Evolutionary conservation across 352 stramenopile genomes (phyloP).

Genomic region (Globisporangium nunn): DNA sequence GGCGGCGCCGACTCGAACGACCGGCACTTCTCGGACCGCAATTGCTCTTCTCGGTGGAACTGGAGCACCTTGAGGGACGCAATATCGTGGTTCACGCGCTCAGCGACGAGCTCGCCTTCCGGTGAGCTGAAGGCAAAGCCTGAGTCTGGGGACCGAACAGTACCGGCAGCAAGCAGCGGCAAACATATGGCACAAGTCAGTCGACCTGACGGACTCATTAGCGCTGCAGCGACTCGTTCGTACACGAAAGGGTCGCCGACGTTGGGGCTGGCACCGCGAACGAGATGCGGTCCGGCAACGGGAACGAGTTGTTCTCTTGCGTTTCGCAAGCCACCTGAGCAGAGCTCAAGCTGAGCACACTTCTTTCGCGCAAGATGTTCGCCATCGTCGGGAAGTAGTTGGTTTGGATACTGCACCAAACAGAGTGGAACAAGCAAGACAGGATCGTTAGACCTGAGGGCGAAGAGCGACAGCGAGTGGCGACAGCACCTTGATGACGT

Average conservation of each 20-base stretch:
- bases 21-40: constrained; percentile 14
- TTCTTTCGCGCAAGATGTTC: constrained; percentile 61
- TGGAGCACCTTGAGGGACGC: constrained; percentile 38
- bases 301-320: constrained; percentile 4
- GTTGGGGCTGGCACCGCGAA: constrained; percentile 8
- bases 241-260: constrained; percentile 26
- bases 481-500: constrained; percentile 9
- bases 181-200: constrained; percentile 6
- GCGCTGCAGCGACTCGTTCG: constrained; percentile 3
- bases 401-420: constrained; percentile 26
- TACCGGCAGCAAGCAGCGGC: not conserved
- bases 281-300: constrained; percentile 6
- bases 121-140: constrained; percentile 47
- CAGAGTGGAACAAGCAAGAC: not conserved
- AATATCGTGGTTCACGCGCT: constrained; percentile 22
- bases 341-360: constrained; percentile 30
- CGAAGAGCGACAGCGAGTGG: too few species aligned
- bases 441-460: too few species aligned
- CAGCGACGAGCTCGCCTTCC: constrained; percentile 11
- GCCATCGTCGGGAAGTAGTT: constrained; percentile 68
- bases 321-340: constrained; percentile 38
- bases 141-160: constrained; percentile 24
- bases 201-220: not conserved
- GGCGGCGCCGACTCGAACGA: constrained; percentile 2
- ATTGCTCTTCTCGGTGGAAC: constrained; percentile 19